Conservation (phyloP, 2,329 filamentous ascomycete species). For the Aureobasidium zeae region DNA sequence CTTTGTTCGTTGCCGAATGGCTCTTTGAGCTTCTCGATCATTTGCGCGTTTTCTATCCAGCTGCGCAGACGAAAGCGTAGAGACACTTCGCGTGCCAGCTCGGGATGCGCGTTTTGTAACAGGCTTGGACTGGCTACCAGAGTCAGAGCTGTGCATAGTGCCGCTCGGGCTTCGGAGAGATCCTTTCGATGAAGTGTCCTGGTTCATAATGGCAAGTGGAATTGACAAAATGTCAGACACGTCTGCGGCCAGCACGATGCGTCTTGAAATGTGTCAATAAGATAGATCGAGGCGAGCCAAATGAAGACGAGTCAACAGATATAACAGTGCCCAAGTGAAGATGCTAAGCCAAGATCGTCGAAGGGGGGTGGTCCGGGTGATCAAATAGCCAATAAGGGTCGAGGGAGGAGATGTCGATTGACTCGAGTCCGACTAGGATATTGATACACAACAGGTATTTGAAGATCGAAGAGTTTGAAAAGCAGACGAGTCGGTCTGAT, state of each 20-base stretch:
- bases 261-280: conserved; percentile 1
- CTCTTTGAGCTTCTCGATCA: conserved; percentile 51
- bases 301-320: background rate
- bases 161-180: conserved; percentile 15
- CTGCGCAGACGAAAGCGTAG: conserved; percentile 48
- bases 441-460: conserved; percentile 7
- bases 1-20: conserved; percentile 50
- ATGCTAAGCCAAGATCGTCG: conserved; percentile 11
- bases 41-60: conserved; percentile 52
- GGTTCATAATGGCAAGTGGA: conserved; percentile 17
- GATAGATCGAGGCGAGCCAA: conserved; percentile 6
- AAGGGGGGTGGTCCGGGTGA: conserved; percentile 3
- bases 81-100: conserved; percentile 49
- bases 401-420: conserved; percentile 4
- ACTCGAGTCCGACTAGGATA: conserved; percentile 11
- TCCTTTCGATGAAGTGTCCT: conserved; percentile 17
- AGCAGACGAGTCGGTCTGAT: background rate
- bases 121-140: conserved; percentile 18
- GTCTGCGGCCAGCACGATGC: conserved; percentile 4
- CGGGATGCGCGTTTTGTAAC: conserved; percentile 39
- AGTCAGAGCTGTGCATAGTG: conserved; percentile 17
- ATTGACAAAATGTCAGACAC: background rate
- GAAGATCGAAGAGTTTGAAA: conserved; percentile 5
- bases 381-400: conserved; percentile 8
- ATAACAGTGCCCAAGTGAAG: conserved; percentile 9